A percentile compares a stretch with the other conserved stretches of the same genome.
Conservation (phyloP, 805 yeast genomes). For the Wickerhamomyces xylosicus region DNA sequence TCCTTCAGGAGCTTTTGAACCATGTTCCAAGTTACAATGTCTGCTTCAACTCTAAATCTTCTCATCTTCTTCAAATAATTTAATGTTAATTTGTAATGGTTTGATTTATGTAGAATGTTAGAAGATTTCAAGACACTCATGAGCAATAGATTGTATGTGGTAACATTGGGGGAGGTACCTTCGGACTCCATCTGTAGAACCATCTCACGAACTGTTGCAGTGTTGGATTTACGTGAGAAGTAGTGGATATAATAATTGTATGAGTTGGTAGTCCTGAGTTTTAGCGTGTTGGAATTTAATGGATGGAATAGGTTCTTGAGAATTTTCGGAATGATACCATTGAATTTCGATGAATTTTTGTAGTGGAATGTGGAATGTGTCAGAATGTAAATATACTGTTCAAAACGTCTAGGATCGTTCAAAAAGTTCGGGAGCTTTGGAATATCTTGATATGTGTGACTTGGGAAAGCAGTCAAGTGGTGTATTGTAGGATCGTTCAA, state of each 20-base stretch:
- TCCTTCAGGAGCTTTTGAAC: conserved; percentile 24
- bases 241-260: conserved; percentile 30
- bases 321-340: conserved; percentile 28
- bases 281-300: conserved; percentile 22
- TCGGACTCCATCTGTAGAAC: conserved; percentile 30
- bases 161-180: conserved; percentile 23
- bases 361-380: conserved; percentile 27
- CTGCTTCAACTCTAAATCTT: conserved; percentile 18
- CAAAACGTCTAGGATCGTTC: conserved; percentile 18
- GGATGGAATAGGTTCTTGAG: conserved; percentile 30
- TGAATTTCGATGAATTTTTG: conserved; percentile 25
- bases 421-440: conserved; percentile 26
- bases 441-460: conserved; percentile 20
- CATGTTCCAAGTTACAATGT: conserved; percentile 28
- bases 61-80: conserved; percentile 24
- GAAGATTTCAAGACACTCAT: conserved; percentile 20
- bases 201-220: conserved; percentile 29
- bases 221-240: conserved; percentile 27
- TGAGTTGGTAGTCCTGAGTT: conserved; percentile 20
- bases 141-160: conserved; percentile 29
- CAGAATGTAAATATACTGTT: conserved; percentile 23
- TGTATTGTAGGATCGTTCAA: conserved; percentile 2
- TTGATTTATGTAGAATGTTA: conserved; percentile 19
- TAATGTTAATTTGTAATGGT: conserved; percentile 19
- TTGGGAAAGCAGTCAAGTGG: conserved; percentile 6